Conservation (phyloP, 257 asterid genomes). For the Solanum peruvianum region DNA sequence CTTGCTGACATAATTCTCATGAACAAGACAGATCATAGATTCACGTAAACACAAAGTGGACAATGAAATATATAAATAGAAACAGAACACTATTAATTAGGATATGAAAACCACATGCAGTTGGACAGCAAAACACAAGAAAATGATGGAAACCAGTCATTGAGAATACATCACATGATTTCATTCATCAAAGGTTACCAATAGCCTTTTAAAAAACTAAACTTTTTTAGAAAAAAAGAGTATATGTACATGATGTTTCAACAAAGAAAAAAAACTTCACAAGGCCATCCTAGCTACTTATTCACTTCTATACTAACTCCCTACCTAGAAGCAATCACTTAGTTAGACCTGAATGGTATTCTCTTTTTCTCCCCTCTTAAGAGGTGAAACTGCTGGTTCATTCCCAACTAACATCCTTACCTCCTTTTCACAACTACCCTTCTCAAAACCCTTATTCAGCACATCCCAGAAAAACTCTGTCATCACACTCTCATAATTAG, state of each 20-base stretch:
- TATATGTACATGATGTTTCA: slow-evolving; percentile 43
- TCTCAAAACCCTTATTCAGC: slow-evolving; percentile 14
- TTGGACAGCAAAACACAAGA: neutral
- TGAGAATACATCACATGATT: neutral
- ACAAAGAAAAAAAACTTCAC: slow-evolving; percentile 20
- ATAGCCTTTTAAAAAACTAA: slow-evolving; percentile 9
- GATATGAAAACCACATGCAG: neutral
- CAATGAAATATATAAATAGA: neutral
- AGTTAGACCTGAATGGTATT: slow-evolving; percentile 32
- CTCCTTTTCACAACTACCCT: slow-evolving; percentile 17
- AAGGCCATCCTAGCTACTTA: slow-evolving; percentile 32
- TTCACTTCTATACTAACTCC: slow-evolving; percentile 27
- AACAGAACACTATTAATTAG: neutral
- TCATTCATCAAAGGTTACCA: slow-evolving; percentile 2
- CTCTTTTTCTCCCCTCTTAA: slow-evolving; percentile 34
- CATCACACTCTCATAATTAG: slow-evolving; percentile 48
- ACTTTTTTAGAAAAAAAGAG: too few relatives aligned
- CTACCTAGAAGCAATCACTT: slow-evolving; percentile 8
- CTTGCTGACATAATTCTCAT: neutral
- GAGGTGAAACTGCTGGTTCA: slow-evolving; percentile 21
- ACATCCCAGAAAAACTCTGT: slow-evolving; percentile 57
- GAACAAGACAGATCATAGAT: neutral
- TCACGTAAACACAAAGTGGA: neutral
- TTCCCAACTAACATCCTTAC: slow-evolving; percentile 27
- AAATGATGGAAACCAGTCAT: neutral